Base-by-base conservation (phyloP, 768 basidiomycete species). In the Hypholoma fasciculare region DNA sequence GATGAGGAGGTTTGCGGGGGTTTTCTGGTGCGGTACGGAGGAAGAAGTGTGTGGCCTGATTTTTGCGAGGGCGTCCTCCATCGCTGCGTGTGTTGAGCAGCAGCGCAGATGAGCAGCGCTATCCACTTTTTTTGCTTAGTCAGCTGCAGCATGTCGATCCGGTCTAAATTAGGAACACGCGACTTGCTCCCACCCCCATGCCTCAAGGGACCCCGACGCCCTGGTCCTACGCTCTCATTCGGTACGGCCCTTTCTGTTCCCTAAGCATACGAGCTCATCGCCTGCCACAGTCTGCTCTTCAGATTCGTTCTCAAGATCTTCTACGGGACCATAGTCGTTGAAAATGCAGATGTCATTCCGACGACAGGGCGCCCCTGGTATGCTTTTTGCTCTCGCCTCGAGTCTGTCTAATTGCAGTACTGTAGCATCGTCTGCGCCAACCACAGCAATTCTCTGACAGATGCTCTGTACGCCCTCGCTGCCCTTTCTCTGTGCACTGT, bases 291-390 rank as follows among this genome's bases (percentile, higher is more conserved):
- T 37, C 67, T 86, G 16, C 76, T 92, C 27, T 93, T 92, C 69
- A 83, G 82, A 63, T 88, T 94, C 63, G 92, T 94, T 2, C 85
- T 96, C 66, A 91, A 91, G 69, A 90, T 94, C 61, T 96, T 96
- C 74, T 96, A 96, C 71, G 91, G 91, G 1, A 84, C 88, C 9
- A 93, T 96, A 56, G 90, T 95, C 23, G 81, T 96, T 14, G 92
- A 96, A 71, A 90, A 90, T 67, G 76, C 77, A 3, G 75, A 92
- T 47, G 72, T 84, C 51, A 84, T 96, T 51, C 91, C 92, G 19
- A 71, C 77, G 64, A 86, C 81, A 11, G 94, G 93, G 3, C 73
- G 77, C 54, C 90, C 94, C 63, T 92, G 89, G 92, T 90, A 62
- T 52, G 17, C 27, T 42, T 20, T 37, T 9, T 43, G 17, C 39